These are phyloP conservation scores for Nothopassalora personata DNA, from an alignment of 2,329 filamentous ascomycete genomes.

Conservation along the genomic window DNA sequence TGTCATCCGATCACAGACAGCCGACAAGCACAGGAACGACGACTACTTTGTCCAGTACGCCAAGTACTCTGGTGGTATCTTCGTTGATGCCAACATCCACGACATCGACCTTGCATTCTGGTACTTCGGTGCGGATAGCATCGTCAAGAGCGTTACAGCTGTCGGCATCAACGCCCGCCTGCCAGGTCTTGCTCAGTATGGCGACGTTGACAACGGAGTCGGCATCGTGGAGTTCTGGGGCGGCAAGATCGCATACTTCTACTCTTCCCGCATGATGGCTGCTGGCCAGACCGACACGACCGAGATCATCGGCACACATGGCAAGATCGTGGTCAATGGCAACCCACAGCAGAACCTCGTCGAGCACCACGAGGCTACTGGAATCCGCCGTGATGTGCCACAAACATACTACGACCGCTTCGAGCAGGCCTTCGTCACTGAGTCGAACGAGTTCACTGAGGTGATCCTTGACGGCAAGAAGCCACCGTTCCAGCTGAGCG, in stretches of 20 bases:
- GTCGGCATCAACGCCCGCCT: slow-evolving; percentile 56
- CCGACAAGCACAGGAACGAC: slow-evolving; percentile 59
- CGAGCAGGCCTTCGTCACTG: slow-evolving; percentile 57
- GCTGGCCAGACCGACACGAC: slow-evolving; percentile 63
- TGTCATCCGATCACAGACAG: slow-evolving; percentile 61
- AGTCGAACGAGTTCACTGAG: slow-evolving; percentile 59
- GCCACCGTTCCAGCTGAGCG: slow-evolving; percentile 52
- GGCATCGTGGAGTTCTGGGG: slow-evolving; percentile 62
- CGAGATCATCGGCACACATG: slow-evolving; percentile 62
- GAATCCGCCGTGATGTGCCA: slow-evolving; percentile 56
- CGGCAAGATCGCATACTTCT: slow-evolving; percentile 60
- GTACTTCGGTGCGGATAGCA: slow-evolving; percentile 54
- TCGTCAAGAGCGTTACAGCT: slow-evolving; percentile 53
- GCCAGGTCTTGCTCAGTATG: slow-evolving; percentile 52
- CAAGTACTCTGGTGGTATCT: slow-evolving; percentile 61
- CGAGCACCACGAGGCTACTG: slow-evolving; percentile 49
- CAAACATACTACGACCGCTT: slow-evolving; percentile 60
- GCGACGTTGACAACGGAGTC: slow-evolving; percentile 58
- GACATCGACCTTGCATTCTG: slow-evolving; percentile 63
- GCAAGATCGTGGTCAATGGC: slow-evolving; percentile 58
- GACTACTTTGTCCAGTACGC: slow-evolving; percentile 67
- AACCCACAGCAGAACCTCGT: slow-evolving; percentile 54
- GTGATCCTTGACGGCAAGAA: slow-evolving; percentile 52
- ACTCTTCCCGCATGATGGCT: slow-evolving; percentile 61
- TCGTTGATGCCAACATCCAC: slow-evolving; percentile 66